Evolutionary conservation across 2,329 filamentous ascomycete genomes (phyloP).

Genomic region (Nigrospora oryzae): DNA sequence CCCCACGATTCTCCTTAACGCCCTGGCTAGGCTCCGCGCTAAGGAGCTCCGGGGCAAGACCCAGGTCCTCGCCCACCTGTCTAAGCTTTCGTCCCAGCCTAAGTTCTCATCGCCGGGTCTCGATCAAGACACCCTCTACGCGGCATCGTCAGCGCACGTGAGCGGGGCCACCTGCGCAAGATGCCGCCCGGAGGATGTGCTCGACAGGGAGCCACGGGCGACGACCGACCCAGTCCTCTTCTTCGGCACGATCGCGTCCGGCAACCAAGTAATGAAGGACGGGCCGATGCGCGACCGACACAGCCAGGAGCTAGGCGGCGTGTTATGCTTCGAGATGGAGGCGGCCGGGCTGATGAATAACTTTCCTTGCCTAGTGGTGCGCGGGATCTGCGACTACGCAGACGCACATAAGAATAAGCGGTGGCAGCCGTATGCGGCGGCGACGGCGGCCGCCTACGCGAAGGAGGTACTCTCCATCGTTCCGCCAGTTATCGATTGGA

Average conservation of each 20-base stretch:
- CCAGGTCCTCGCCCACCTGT: too few relatives aligned
- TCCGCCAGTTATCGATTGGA: neutral
- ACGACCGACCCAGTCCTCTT: constrained; percentile 1
- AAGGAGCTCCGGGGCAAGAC: constrained; percentile 10
- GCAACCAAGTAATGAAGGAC: neutral
- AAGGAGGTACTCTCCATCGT: neutral
- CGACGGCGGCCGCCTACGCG: neutral
- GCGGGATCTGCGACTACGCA: neutral
- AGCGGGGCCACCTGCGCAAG: neutral
- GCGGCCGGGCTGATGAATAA: neutral
- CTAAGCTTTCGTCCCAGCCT: too few relatives aligned
- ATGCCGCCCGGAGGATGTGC: neutral
- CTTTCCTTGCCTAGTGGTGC: neutral
- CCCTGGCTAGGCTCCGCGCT: constrained; percentile 14
- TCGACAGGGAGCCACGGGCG: neutral
- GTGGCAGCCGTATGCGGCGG: neutral
- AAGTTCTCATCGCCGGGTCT: constrained; percentile 6
- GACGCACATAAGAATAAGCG: neutral
- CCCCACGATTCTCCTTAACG: constrained; percentile 9
- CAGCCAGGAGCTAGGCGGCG: neutral
- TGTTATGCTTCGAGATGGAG: neutral
- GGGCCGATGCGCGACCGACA: neutral
- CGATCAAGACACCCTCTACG: constrained; percentile 18
- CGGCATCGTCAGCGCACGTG: constrained; percentile 2
- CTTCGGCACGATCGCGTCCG: constrained; percentile 1